phyloP scores from a whole-genome alignment of 768 basidiomycete genomes.

The Boletus rex-veris region DNA sequence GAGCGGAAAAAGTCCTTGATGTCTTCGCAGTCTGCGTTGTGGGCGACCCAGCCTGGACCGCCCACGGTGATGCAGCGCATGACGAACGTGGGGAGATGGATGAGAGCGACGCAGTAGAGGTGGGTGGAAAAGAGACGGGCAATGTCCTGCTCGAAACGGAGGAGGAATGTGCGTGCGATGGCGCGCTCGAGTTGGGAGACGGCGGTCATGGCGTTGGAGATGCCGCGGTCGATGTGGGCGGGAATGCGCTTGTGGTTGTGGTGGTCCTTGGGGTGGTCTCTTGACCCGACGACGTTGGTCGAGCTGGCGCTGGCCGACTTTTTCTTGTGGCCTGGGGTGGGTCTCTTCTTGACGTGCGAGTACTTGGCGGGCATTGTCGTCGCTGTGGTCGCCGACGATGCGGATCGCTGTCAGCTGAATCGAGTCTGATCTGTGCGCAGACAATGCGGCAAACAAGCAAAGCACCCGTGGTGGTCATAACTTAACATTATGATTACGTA shows the following conservation, averaged over 20 bases:
- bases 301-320: slow-evolving; percentile 33
- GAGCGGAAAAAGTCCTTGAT: slow-evolving; percentile 73
- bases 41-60: slow-evolving; percentile 66
- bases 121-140: slow-evolving; percentile 71
- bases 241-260: slow-evolving; percentile 37
- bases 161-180: slow-evolving; percentile 62
- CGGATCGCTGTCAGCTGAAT: not conserved
- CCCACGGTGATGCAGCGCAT: slow-evolving; percentile 59
- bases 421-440: slow-evolving; percentile 14
- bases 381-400: slow-evolving; percentile 19
- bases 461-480: no score
- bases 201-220: slow-evolving; percentile 56
- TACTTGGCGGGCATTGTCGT: slow-evolving; percentile 64
- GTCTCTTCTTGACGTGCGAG: slow-evolving; percentile 69
- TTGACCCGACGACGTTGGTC: slow-evolving; percentile 26
- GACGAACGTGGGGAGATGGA: slow-evolving; percentile 64
- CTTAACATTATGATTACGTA: slow-evolving; percentile 17
- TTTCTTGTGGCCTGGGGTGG: slow-evolving; percentile 46
- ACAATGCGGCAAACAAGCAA: slow-evolving; percentile 5
- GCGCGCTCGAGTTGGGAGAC: slow-evolving; percentile 65
- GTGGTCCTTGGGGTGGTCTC: slow-evolving; percentile 22
- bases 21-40: slow-evolving; percentile 64
- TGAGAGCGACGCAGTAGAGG: slow-evolving; percentile 59
- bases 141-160: slow-evolving; percentile 74
- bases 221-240: slow-evolving; percentile 50